phyloP scores from a whole-genome alignment of 306 rosid genomes.

The Argentina anserina region DNA sequence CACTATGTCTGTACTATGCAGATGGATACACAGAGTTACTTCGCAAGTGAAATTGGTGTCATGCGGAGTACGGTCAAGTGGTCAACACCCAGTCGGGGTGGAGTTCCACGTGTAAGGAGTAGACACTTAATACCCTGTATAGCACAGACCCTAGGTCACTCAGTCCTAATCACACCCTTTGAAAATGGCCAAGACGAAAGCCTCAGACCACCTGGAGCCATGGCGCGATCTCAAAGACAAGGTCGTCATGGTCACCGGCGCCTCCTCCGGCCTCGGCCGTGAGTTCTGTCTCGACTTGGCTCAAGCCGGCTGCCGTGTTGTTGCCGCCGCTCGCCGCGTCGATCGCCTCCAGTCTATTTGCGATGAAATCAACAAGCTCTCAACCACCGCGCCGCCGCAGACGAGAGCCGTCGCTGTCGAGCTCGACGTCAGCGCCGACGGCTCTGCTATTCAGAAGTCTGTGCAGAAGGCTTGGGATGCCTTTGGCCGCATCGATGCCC shows the following conservation, averaged over 20 bases:
- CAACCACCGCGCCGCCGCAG: background rate
- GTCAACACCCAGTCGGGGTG: too few species aligned
- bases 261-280: slow-evolving; percentile 74
- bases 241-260: slow-evolving; percentile 82
- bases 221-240: slow-evolving; percentile 57
- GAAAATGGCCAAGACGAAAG: background rate
- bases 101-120: too few species aligned
- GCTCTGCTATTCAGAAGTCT: slow-evolving; percentile 34
- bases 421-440: slow-evolving; percentile 51
- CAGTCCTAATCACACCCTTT: too few species aligned
- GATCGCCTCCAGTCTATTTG: slow-evolving; percentile 61
- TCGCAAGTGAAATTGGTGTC: too few species aligned
- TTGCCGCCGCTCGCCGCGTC: slow-evolving; percentile 71
- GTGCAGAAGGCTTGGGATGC: slow-evolving; percentile 72
- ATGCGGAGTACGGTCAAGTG: too few species aligned
- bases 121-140: too few species aligned
- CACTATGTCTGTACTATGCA: too few species aligned
- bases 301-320: slow-evolving; percentile 52
- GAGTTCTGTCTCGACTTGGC: slow-evolving; percentile 70
- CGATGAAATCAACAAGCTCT: slow-evolving; percentile 37
- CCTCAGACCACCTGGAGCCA: slow-evolving; percentile 30
- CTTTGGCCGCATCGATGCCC: slow-evolving; percentile 65
- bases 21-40: too few species aligned
- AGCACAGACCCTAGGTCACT: too few species aligned
- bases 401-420: slow-evolving; percentile 7